These are phyloP conservation scores for Chimonanthus salicifolius DNA, from an alignment of 164 flowering plant genomes.

Conservation along the genomic window DNA sequence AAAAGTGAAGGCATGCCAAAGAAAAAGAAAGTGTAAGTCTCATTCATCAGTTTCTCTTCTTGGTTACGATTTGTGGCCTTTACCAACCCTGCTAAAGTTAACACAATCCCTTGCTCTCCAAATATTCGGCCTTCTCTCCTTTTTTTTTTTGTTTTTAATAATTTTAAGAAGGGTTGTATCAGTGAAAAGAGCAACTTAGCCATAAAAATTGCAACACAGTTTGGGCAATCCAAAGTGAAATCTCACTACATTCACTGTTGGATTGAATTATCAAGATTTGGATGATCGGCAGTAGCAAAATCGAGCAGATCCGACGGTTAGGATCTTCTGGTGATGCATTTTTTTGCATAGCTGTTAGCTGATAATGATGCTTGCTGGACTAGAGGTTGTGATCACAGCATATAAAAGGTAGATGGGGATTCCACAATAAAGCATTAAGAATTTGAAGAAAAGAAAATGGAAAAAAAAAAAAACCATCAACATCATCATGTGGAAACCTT, in stretches of 20 bases:
- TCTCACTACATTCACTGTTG: neutral
- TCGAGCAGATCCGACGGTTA: neutral
- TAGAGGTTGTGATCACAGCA: neutral
- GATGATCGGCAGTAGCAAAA: neutral
- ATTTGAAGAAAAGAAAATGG: too few relatives aligned
- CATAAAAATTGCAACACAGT: neutral
- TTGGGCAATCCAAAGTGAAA: neutral
- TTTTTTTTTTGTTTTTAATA: too few relatives aligned
- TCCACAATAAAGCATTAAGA: too few relatives aligned
- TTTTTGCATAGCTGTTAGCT: neutral
- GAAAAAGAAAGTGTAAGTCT: neutral
- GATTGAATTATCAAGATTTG: neutral
- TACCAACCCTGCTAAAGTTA: slow-evolving; percentile 8
- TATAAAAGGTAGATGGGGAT: too few relatives aligned
- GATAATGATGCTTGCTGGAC: neutral
- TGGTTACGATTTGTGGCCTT: slow-evolving; percentile 10
- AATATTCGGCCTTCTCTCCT: neutral
- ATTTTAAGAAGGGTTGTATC: neutral
- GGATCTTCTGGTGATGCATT: neutral
- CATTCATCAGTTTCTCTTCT: slow-evolving; percentile 2
- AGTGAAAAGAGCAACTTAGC: neutral
- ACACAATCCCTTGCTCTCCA: slow-evolving; percentile 3
- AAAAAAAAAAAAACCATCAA: too few relatives aligned
- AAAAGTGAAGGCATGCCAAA: slow-evolving; percentile 5
- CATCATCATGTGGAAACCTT: too few relatives aligned